Base-by-base conservation (phyloP, 768 basidiomycete species). In the Fibroporia radiculosa region DNA sequence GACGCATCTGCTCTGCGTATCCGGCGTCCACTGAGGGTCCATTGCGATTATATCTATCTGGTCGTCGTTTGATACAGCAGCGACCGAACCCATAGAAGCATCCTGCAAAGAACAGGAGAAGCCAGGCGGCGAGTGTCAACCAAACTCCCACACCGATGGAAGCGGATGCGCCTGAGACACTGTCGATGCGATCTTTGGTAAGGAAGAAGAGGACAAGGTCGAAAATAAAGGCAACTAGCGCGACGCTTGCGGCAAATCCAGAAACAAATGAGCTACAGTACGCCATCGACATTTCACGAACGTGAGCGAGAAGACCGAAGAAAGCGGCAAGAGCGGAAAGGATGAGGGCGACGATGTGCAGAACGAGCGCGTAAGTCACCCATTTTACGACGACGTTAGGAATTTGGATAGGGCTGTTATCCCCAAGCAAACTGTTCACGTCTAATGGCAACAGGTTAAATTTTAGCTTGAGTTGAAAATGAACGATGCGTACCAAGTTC, bases 121-220 rank as follows among this genome's bases (percentile, higher is more conserved):
- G 20, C 76, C 85, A 92, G 1, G 90, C 88, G 1, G 78, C 84
- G 26, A 97, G 76, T 2, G 89, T 91, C 36, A 97, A 68, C 93
- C 93, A 97, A 33, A 93, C 76, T 18, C 86, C 91, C 47, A 74
- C 83, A n/a, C 93, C 93, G 6, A 93, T 84, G 16, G 71, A 66
- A 0, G 95, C 93, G 0, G 71, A 71, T 4, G 88, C 92, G 16
- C 91, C 82, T 3, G 70, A 53, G n/a, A 80, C 74, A 14, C 56
- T 48, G 60, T 88, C 85, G 62, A 99, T 84, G 42, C 93, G 79
- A 34, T 85, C 68, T 58, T 84, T 92, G 47, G 88, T 88, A 45
- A 95, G 66, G 70, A 89, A 91, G 68, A 97, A 98, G 46, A 96
- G 68, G 53, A 77, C 85, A 47, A 97, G 66, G 62, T 99, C 96